These are phyloP conservation scores for Cladosporium cucumerinum DNA, from an alignment of 2,329 filamentous ascomycete species.

Conservation along the genomic window DNA sequence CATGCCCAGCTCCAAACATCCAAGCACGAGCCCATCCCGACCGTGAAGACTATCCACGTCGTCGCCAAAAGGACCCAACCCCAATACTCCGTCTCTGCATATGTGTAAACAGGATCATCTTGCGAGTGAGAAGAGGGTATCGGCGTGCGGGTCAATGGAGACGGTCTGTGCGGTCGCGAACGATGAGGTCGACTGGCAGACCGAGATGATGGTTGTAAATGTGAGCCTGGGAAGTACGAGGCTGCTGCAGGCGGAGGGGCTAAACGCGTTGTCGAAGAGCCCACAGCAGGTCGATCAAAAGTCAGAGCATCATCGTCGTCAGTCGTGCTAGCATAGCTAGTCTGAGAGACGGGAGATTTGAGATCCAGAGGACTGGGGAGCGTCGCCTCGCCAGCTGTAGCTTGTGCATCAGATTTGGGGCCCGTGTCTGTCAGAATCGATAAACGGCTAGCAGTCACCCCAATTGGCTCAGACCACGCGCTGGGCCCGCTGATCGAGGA, in stretches of 20 bases:
- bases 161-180: conserved; percentile 19
- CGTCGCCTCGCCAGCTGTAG: conserved; percentile 16
- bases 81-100: conserved; percentile 95
- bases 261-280: neutral
- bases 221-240: conserved; percentile 36
- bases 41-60: conserved; percentile 94
- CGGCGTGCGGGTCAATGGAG: conserved; percentile 18
- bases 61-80: conserved; percentile 88
- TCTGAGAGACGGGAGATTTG: conserved; percentile 46
- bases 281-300: conserved; percentile 45
- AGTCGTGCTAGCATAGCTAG: conserved; percentile 67
- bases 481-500: conserved; percentile 25
- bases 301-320: conserved; percentile 78
- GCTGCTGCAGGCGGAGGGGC: neutral
- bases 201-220: conserved; percentile 21
- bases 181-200: conserved; percentile 7
- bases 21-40: conserved; percentile 93
- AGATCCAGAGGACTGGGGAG: conserved; percentile 29
- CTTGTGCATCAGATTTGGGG: conserved; percentile 1
- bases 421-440: conserved; percentile 28
- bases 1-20: conserved; percentile 98
- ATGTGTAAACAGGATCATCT: conserved; percentile 52
- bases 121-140: conserved; percentile 18
- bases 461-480: conserved; percentile 25
- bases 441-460: conserved; percentile 27